Conservation (phyloP, 164 flowering plant genomes). For the Houttuynia cordata region DNA sequence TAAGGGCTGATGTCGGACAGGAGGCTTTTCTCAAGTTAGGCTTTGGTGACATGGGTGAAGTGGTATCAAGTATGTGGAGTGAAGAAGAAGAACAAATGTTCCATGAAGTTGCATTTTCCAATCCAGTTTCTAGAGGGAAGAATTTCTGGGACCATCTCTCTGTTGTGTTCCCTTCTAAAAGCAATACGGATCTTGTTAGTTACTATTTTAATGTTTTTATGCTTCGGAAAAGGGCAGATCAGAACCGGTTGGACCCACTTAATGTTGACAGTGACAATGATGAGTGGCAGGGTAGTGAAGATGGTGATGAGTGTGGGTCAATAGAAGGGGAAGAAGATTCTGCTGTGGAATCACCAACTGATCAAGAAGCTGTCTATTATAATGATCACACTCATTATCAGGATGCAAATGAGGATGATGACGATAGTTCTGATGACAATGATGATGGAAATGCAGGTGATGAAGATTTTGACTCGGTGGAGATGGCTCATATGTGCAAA, state of each 20-base stretch:
- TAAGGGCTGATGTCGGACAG: slow-evolving; percentile 30
- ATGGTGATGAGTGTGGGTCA: slow-evolving; percentile 19
- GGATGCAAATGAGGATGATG: slow-evolving; percentile 8
- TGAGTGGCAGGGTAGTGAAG: slow-evolving; percentile 40
- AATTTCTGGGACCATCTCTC: slow-evolving; percentile 51
- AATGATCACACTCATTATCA: slow-evolving; percentile 6
- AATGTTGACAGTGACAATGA: slow-evolving; percentile 65
- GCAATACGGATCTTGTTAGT: slow-evolving; percentile 46
- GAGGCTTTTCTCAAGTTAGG: slow-evolving; percentile 41
- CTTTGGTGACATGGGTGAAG: slow-evolving; percentile 62
- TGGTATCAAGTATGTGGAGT: slow-evolving; percentile 47
- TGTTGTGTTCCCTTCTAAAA: slow-evolving; percentile 32
- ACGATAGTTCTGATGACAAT: slow-evolving; percentile 4
- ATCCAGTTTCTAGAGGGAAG: slow-evolving; percentile 42
- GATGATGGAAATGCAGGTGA: slow-evolving; percentile 8
- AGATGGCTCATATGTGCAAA: background rate
- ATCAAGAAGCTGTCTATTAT: slow-evolving; percentile 7
- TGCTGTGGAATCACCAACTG: slow-evolving; percentile 26
- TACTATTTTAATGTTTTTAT: slow-evolving; percentile 82
- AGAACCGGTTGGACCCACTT: slow-evolving; percentile 38
- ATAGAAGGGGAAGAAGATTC: slow-evolving; percentile 33
- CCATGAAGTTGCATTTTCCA: slow-evolving; percentile 40
- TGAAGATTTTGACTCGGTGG: slow-evolving; percentile 10
- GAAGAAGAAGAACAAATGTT: slow-evolving; percentile 51
- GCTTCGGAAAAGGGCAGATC: slow-evolving; percentile 52